Percentiles rank a stretch among this genome's conserved stretches.
phyloP scores from a whole-genome alignment of 257 asterid genomes.

The Petrea volubilis region DNA sequence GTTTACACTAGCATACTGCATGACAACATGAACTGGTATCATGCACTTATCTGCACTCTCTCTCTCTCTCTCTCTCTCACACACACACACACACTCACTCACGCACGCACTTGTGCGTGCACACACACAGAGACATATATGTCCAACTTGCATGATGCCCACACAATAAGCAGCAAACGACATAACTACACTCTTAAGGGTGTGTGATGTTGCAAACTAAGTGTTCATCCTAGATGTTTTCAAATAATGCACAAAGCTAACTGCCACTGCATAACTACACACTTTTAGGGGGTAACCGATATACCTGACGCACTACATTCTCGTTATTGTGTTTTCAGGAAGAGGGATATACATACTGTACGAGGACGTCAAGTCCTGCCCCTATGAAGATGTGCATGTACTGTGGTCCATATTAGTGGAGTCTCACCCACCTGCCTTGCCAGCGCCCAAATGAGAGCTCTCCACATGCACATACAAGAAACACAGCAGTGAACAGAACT shows the following conservation, averaged over 20 bases:
- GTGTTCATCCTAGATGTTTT: neutral
- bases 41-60: neutral
- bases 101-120: too few relatives aligned
- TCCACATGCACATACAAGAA: conserved; percentile 13
- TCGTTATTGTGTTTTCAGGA: conserved; percentile 37
- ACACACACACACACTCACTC: neutral
- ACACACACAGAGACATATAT: neutral
- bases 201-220: neutral
- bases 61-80: neutral
- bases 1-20: neutral
- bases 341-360: conserved; percentile 73
- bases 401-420: conserved; percentile 75
- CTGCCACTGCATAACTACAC: neutral
- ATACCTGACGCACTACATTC: neutral
- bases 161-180: neutral
- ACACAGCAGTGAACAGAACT: conserved; percentile 19
- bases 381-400: conserved; percentile 74
- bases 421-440: conserved; percentile 55
- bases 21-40: neutral
- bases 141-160: neutral
- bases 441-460: conserved; percentile 42
- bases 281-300: neutral
- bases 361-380: conserved; percentile 79
- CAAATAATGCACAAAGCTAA: neutral
- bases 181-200: neutral